These are phyloP conservation scores for Penicillium occitanis DNA, from an alignment of 2,329 filamentous ascomycete genomes.

Conservation along the genomic window DNA sequence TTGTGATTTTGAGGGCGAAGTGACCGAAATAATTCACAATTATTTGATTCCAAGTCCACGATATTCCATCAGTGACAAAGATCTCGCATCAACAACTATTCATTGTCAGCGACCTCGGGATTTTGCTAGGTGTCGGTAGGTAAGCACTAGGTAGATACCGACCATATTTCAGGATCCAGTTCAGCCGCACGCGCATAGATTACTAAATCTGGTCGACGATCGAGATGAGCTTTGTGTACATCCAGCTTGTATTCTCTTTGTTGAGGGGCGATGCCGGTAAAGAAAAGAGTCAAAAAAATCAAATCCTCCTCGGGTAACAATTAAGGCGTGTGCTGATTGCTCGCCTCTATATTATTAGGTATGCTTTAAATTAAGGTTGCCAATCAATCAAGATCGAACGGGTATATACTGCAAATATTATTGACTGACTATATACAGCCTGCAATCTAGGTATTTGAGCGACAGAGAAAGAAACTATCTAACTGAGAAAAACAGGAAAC, in stretches of 20 bases:
- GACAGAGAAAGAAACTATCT: background rate
- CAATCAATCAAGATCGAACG: background rate
- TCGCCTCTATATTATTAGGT: background rate
- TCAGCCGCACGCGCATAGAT: background rate
- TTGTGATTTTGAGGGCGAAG: background rate
- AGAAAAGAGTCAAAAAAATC: background rate
- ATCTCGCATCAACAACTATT: background rate
- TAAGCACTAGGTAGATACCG: background rate
- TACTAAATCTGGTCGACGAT: background rate
- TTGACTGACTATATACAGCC: conserved; percentile 1
- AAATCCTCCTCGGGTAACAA: background rate
- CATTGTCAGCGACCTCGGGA: background rate
- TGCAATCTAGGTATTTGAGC: background rate
- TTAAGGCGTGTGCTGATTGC: background rate
- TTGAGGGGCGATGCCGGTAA: background rate
- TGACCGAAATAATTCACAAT: no score
- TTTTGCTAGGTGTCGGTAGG: background rate
- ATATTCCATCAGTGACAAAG: no score
- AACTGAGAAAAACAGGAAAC: background rate
- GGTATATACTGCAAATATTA: background rate
- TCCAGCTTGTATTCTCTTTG: background rate
- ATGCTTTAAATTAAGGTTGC: background rate
- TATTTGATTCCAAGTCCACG: no score
- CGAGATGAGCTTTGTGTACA: background rate
- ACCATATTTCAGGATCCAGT: background rate